Evolutionary conservation across 2,329 filamentous ascomycete genomes (phyloP).

Genomic region (Macrophomina tecta): DNA sequence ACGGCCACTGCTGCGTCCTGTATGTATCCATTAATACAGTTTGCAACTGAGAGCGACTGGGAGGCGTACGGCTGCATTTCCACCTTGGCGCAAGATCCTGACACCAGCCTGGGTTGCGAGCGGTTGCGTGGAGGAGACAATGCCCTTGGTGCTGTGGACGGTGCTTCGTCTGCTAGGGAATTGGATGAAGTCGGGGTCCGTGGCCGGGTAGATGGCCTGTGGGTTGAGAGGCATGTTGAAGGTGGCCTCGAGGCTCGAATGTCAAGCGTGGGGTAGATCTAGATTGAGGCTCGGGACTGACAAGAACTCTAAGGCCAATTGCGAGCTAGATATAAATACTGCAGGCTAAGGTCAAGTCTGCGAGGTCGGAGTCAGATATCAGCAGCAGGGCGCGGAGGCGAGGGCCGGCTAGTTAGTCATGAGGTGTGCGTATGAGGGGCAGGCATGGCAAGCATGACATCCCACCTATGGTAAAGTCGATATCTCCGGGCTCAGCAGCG

Average conservation of each 20-base stretch:
- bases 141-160: conserved; percentile 90
- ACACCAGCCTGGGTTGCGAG: conserved; percentile 88
- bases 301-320: neutral
- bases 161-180: conserved; percentile 86
- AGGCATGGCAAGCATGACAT: neutral
- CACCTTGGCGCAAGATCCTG: conserved; percentile 81
- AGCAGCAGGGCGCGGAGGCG: neutral
- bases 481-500: conserved; percentile 3
- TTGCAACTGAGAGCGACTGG: neutral
- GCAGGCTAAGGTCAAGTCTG: neutral
- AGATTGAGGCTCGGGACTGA: neutral
- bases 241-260: neutral
- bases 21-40: neutral
- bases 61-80: conserved; percentile 80
- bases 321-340: too few relatives aligned
- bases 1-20: conserved; percentile 97
- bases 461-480: conserved; percentile 7
- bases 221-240: conserved; percentile 55
- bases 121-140: conserved; percentile 88
- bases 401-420: neutral
- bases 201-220: conserved; percentile 54
- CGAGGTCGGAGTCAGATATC: neutral
- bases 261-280: neutral
- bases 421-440: neutral
- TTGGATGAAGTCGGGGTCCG: conserved; percentile 61